phyloP scores from a whole-genome alignment of 495 filamentous ascomycete genomes.

The Patellaria atrata region DNA sequence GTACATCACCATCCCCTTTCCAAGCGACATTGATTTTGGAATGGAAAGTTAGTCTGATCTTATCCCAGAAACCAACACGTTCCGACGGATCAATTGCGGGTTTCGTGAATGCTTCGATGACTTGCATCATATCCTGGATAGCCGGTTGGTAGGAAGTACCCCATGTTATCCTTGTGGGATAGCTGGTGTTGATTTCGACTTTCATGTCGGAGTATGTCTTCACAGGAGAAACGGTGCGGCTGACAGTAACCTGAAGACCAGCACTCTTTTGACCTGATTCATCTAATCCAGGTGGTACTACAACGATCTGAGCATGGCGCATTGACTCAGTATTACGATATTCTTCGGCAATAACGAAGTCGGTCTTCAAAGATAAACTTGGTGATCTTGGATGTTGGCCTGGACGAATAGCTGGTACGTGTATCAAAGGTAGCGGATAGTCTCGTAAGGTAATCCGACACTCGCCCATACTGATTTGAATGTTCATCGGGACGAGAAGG shows the following conservation, averaged over 20 bases:
- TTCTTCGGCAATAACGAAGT: conserved; percentile 96
- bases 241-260: conserved; percentile 70
- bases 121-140: conserved; percentile 99
- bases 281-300: conserved; percentile 52
- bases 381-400: conserved; percentile 69
- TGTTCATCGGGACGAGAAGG: conserved; percentile 74
- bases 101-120: conserved; percentile 94
- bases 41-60: conserved; percentile 88
- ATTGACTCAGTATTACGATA: conserved; percentile 63
- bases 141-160: conserved; percentile 94
- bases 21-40: conserved; percentile 79
- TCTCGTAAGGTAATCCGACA: conserved; percentile 71
- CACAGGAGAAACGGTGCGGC: conserved; percentile 80
- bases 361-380: conserved; percentile 68
- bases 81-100: conserved; percentile 88
- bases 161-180: conserved; percentile 90
- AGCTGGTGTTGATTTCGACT: conserved; percentile 81
- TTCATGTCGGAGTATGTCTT: conserved; percentile 92
- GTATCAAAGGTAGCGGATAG: conserved; percentile 83
- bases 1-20: conserved; percentile 92
- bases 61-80: conserved; percentile 95
- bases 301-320: conserved; percentile 65
- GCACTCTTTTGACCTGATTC: conserved; percentile 34
- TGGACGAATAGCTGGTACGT: conserved; percentile 69
- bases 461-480: conserved; percentile 86